phyloP scores from a whole-genome alignment of 495 filamentous ascomycete genomes.

The Xylaria cubensis region DNA sequence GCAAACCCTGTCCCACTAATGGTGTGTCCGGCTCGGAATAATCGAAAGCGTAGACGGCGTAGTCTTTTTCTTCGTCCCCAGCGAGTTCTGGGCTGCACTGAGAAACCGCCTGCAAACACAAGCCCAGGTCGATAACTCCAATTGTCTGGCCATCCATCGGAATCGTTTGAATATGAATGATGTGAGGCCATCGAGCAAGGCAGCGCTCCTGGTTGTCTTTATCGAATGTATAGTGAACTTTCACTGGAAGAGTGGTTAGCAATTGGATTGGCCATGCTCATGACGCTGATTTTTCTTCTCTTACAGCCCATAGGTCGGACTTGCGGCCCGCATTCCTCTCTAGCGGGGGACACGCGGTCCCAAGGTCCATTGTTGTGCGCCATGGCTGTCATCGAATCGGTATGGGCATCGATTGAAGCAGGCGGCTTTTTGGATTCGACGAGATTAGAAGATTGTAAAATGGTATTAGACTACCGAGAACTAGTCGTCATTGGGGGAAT shows the following conservation, averaged over 20 bases:
- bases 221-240: constrained; percentile 97
- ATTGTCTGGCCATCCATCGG: constrained; percentile 78
- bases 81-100: constrained; percentile 83
- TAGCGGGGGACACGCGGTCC: constrained; percentile 61
- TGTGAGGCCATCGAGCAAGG: constrained; percentile 85
- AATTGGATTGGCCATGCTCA: not conserved
- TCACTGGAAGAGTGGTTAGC: constrained; percentile 65
- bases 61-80: constrained; percentile 83
- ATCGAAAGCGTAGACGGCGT: constrained; percentile 95
- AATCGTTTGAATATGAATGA: constrained; percentile 79
- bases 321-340: constrained; percentile 53
- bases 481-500: constrained; percentile 2
- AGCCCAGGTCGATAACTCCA: constrained; percentile 88
- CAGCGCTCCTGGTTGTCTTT: constrained; percentile 88
- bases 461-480: not conserved
- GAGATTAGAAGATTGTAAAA: not conserved
- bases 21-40: constrained; percentile 94
- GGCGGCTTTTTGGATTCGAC: not conserved
- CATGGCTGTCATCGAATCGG: constrained; percentile 25
- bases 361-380: constrained; percentile 31
- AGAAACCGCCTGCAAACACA: constrained; percentile 85
- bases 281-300: constrained; percentile 15
- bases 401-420: not conserved
- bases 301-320: constrained; percentile 60
- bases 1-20: constrained; percentile 93